These are phyloP conservation scores for Thamnidium elegans DNA, from an alignment of 192 early-diverging fungal species.

Conservation along the genomic window DNA sequence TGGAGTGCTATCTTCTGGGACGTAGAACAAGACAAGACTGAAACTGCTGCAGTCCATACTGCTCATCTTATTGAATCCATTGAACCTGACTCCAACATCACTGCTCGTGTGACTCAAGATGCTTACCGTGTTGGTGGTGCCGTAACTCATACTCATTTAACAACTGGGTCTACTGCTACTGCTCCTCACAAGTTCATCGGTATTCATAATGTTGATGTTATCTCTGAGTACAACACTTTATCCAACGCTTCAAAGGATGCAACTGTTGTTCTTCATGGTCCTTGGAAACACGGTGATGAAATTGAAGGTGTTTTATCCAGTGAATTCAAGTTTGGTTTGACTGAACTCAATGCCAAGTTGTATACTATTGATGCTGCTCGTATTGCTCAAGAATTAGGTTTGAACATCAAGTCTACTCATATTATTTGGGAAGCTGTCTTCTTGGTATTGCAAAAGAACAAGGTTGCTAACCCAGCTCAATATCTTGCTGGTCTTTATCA, in stretches of 20 bases:
- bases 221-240: slow-evolving; percentile 61
- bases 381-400: slow-evolving; percentile 57
- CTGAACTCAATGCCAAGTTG: slow-evolving; percentile 50
- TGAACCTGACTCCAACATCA: slow-evolving; percentile 26
- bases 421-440: slow-evolving; percentile 59
- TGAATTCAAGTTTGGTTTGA: slow-evolving; percentile 56
- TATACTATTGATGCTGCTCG: slow-evolving; percentile 61
- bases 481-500: slow-evolving; percentile 31
- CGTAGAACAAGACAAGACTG: slow-evolving; percentile 18
- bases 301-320: slow-evolving; percentile 64
- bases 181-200: slow-evolving; percentile 51
- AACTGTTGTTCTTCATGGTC: slow-evolving; percentile 62
- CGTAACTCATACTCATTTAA: slow-evolving; percentile 52
- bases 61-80: slow-evolving; percentile 36
- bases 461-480: slow-evolving; percentile 18
- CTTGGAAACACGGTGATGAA: slow-evolving; percentile 63
- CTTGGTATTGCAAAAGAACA: slow-evolving; percentile 43
- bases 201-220: slow-evolving; percentile 60
- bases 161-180: slow-evolving; percentile 28
- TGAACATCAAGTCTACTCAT: slow-evolving; percentile 50
- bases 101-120: slow-evolving; percentile 47
- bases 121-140: slow-evolving; percentile 59
- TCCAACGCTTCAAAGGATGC: slow-evolving; percentile 47
- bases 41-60: slow-evolving; percentile 38
- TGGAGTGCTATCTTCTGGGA: slow-evolving; percentile 37